phyloP scores from a whole-genome alignment of 78 protist species.

The Emiliania huxleyi region DNA sequence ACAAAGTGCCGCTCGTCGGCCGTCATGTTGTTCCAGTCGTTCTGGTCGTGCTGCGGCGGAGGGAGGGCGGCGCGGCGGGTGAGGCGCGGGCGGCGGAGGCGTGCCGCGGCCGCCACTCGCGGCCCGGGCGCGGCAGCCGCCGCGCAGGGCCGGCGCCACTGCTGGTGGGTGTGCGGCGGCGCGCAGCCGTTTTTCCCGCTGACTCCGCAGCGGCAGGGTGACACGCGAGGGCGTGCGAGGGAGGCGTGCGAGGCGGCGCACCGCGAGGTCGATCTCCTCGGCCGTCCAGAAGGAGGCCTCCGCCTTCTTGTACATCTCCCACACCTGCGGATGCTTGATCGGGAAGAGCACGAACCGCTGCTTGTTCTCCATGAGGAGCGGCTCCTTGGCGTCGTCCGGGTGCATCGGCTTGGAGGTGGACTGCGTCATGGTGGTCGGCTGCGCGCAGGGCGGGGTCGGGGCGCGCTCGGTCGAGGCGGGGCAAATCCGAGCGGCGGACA shows the following conservation, averaged over 20 bases:
- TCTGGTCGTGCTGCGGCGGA: neutral
- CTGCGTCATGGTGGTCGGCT: too few relatives aligned
- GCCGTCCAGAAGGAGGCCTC: constrained; percentile 95
- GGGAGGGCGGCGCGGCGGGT: neutral
- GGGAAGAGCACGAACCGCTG: constrained; percentile 92
- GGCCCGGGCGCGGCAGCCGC: too few relatives aligned
- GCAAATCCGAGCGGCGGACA: too few relatives aligned
- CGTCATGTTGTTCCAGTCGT: constrained; percentile 80
- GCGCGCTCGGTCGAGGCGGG: too few relatives aligned
- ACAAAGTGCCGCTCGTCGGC: constrained; percentile 91
- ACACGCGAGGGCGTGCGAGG: constrained; percentile 57
- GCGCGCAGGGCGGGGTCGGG: too few relatives aligned
- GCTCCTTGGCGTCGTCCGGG: constrained; percentile 5
- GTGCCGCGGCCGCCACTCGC: neutral
- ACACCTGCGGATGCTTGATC: constrained; percentile 76
- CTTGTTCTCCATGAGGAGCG: constrained; percentile 51
- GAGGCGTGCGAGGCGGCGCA: neutral
- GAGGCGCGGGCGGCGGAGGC: neutral
- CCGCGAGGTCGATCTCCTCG: constrained; percentile 91
- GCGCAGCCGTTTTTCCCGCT: too few relatives aligned
- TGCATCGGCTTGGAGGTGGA: too few relatives aligned
- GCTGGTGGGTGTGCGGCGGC: too few relatives aligned
- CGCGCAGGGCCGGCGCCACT: too few relatives aligned
- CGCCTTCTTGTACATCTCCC: constrained; percentile 93
- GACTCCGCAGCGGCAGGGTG: neutral